Percentiles rank a stretch among this genome's conserved stretches.
phyloP scores from a whole-genome alignment of 495 filamentous ascomycete species.

The Eremomyces bilateralis region DNA sequence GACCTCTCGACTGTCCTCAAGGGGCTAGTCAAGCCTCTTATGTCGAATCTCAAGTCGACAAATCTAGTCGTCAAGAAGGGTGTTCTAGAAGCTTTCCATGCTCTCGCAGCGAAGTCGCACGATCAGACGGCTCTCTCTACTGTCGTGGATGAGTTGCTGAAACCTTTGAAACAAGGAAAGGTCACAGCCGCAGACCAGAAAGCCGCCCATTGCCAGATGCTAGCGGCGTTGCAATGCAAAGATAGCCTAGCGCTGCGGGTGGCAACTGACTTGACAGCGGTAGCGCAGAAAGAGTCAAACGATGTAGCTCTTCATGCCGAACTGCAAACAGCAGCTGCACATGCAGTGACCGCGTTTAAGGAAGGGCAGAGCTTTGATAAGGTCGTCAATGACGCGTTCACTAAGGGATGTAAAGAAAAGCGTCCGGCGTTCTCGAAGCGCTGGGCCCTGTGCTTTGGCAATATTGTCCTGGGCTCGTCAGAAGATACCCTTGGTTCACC shows the following conservation, averaged over 20 bases:
- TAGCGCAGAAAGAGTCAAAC: conserved; percentile 63
- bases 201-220: conserved; percentile 54
- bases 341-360: conserved; percentile 35
- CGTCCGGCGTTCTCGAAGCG: conserved; percentile 51
- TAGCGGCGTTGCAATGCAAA: conserved; percentile 37
- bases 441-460: conserved; percentile 57
- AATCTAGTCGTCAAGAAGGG: conserved; percentile 56
- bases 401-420: conserved; percentile 72
- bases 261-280: conserved; percentile 36
- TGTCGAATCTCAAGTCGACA: conserved; percentile 76
- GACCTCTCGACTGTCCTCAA: conserved; percentile 52
- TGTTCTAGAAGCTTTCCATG: conserved; percentile 47
- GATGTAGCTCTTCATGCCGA: conserved; percentile 63
- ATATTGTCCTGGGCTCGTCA: conserved; percentile 38
- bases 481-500: conserved; percentile 24
- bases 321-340: conserved; percentile 39
- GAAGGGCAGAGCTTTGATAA: conserved; percentile 36
- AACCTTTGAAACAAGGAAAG: conserved; percentile 59
- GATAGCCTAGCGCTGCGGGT: conserved; percentile 37
- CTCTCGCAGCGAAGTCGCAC: conserved; percentile 33
- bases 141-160: conserved; percentile 53
- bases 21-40: conserved; percentile 58
- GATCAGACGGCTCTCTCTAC: conserved; percentile 34
- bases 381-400: conserved; percentile 41
- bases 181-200: conserved; percentile 63